A percentile compares a stretch with the other conserved stretches of the same genome.
Conservation (phyloP, 345 rosid species). For the Eucalyptus curtisii region DNA sequence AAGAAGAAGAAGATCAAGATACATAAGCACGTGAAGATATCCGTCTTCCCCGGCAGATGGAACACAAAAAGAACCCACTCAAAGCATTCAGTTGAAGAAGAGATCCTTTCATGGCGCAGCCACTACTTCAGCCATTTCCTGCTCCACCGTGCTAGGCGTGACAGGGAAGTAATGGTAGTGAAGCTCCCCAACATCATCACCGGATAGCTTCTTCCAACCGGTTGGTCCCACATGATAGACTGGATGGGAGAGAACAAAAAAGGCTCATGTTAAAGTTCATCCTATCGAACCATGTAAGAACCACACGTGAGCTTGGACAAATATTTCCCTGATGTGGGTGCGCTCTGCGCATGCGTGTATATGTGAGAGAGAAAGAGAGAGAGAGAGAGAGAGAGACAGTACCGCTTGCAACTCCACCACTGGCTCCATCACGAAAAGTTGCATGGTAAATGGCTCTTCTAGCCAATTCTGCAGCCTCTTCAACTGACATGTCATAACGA, state of each 20-base stretch:
- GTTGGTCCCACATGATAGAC: conserved; percentile 89
- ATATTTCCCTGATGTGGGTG: neutral
- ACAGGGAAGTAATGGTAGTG: conserved; percentile 81
- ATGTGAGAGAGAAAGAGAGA: neutral
- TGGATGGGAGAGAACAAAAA: conserved; percentile 9
- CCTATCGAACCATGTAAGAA: neutral
- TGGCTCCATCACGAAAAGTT: conserved; percentile 97
- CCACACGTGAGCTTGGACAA: neutral
- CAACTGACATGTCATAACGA: conserved; percentile 69
- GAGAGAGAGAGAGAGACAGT: conserved; percentile 3
- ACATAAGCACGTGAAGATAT: neutral
- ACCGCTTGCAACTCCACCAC: conserved; percentile 99
- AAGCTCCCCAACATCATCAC: conserved; percentile 95
- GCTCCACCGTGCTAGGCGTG: conserved; percentile 46
- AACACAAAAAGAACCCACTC: neutral
- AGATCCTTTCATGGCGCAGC: conserved; percentile 2
- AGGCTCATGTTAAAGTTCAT: neutral
- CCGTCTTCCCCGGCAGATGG: neutral
- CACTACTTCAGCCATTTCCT: conserved; percentile 77
- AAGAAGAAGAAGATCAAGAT: neutral
- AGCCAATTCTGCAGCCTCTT: conserved; percentile 93
- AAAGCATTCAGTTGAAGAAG: neutral
- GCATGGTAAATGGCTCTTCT: conserved; percentile 97
- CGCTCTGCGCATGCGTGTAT: neutral
- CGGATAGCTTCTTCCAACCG: conserved; percentile 96